A percentile compares a stretch with the other conserved stretches of the same genome.
Conservation (phyloP, 2,329 filamentous ascomycete genomes). For the Diaporthe helianthi region DNA sequence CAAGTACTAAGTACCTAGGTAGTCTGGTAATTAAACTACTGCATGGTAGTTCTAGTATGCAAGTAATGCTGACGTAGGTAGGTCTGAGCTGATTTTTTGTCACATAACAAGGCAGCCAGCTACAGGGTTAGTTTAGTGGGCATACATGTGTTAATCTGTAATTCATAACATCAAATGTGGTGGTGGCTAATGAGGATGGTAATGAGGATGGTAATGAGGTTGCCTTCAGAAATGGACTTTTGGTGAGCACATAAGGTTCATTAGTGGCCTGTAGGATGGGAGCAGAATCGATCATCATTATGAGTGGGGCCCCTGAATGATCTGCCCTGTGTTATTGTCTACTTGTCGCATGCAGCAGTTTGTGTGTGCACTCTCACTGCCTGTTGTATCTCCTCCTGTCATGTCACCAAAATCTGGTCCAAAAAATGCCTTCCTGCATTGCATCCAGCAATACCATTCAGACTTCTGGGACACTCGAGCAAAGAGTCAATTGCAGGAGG, state of each 20-base stretch:
- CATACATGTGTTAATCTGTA: not conserved
- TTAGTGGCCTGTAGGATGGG: not conserved
- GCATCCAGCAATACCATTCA: constrained; percentile 4
- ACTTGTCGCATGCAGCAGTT: not conserved
- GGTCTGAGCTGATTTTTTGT: not conserved
- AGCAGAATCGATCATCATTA: not conserved
- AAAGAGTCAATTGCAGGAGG: constrained; percentile 8
- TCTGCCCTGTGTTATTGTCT: not conserved
- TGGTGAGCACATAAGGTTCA: too few relatives aligned
- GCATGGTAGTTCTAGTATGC: not conserved
- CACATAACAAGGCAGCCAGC: not conserved
- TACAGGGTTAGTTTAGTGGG: not conserved
- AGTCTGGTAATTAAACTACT: not conserved
- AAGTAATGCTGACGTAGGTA: not conserved
- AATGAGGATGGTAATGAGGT: not conserved
- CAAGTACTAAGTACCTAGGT: not conserved
- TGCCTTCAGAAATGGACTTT: not conserved
- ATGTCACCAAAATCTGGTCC: too few relatives aligned
- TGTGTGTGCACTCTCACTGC: too few relatives aligned
- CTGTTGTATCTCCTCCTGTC: too few relatives aligned
- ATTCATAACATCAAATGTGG: not conserved
- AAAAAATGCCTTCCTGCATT: not conserved
- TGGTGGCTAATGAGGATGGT: not conserved
- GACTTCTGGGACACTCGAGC: constrained; percentile 6
- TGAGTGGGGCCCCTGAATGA: constrained; percentile 12